Conservation (phyloP, 305 asterid genomes). For the Fraxinus paxiana region DNA sequence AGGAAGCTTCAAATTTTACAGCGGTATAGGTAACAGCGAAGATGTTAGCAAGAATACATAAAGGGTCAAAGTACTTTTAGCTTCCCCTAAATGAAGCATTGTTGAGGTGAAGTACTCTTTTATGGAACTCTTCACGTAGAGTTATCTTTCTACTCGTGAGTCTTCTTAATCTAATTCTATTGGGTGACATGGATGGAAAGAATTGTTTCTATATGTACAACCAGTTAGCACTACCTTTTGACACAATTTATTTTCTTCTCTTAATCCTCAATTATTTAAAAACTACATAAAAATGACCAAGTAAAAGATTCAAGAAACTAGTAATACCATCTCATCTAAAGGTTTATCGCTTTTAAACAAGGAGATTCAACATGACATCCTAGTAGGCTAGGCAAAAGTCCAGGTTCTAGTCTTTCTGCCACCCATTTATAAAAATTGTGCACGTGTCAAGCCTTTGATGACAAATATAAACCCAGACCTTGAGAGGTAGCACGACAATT, state of each 20-base stretch:
- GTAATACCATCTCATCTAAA: neutral
- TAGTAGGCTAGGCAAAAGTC: neutral
- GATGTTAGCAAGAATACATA: neutral
- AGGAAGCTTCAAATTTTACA: neutral
- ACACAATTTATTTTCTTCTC: slow-evolving; percentile 1
- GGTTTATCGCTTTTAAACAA: neutral
- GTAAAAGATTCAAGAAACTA: neutral
- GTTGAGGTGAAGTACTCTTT: neutral
- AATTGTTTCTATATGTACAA: neutral
- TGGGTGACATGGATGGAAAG: neutral
- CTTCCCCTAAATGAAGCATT: neutral
- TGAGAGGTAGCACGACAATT: neutral
- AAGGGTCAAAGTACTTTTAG: neutral
- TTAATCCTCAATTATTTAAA: slow-evolving; percentile 5
- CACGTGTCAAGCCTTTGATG: neutral
- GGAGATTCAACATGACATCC: neutral
- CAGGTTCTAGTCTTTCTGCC: neutral
- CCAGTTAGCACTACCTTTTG: slow-evolving; percentile 3
- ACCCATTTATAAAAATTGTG: neutral
- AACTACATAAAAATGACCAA: slow-evolving; percentile 7
- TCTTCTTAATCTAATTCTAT: neutral
- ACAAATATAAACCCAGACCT: neutral
- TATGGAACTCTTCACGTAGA: neutral
- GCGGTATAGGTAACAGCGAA: neutral
- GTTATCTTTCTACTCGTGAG: neutral